Percentiles rank a stretch among this genome's conserved stretches.
These are phyloP conservation scores for Colletotrichum brevisporum DNA, from an alignment of 2,329 filamentous ascomycete genomes.

Conservation along the genomic window DNA sequence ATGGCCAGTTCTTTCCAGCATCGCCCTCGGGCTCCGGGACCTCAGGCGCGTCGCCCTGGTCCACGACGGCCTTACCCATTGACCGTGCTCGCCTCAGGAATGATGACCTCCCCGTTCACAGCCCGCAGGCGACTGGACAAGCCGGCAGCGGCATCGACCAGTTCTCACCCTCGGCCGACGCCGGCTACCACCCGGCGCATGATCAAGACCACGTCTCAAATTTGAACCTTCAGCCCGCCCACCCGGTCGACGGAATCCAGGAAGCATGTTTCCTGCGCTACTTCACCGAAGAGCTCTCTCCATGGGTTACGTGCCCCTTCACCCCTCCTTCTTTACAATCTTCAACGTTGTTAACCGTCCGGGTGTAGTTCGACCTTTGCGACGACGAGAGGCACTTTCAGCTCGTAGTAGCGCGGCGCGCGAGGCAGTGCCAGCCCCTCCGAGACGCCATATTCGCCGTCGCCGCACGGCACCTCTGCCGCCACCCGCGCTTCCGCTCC, in stretches of 20 bases:
- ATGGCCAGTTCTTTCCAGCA: conserved; percentile 24
- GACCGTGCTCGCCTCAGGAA: conserved; percentile 4
- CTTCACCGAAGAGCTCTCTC: conserved; percentile 56
- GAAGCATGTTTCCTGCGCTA: conserved; percentile 56
- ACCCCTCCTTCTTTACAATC: rapidly evolving
- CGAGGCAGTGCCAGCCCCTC: conserved; percentile 53
- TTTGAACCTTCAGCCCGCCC: not conserved
- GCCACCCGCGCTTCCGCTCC: conserved; percentile 55
- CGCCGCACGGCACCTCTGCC: conserved; percentile 55
- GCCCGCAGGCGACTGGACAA: conserved; percentile 36
- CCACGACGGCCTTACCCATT: conserved; percentile 4
- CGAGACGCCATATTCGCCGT: conserved; percentile 59
- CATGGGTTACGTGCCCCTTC: conserved; percentile 49
- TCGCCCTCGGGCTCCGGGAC: conserved; percentile 22
- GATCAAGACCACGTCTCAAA: not conserved
- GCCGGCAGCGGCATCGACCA: not conserved
- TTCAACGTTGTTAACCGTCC: conserved; percentile 14
- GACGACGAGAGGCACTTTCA: conserved; percentile 58
- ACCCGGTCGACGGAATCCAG: conserved; percentile 44
- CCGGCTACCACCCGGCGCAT: conserved; percentile 1
- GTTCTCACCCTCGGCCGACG: conserved; percentile 25
- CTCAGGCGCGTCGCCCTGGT: conserved; percentile 9
- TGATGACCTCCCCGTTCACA: not conserved
- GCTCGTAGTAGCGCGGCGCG: conserved; percentile 53
- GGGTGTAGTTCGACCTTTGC: conserved; percentile 54